phyloP scores from a whole-genome alignment of 2,329 filamentous ascomycete genomes.

The Pleoardoris graminearum region DNA sequence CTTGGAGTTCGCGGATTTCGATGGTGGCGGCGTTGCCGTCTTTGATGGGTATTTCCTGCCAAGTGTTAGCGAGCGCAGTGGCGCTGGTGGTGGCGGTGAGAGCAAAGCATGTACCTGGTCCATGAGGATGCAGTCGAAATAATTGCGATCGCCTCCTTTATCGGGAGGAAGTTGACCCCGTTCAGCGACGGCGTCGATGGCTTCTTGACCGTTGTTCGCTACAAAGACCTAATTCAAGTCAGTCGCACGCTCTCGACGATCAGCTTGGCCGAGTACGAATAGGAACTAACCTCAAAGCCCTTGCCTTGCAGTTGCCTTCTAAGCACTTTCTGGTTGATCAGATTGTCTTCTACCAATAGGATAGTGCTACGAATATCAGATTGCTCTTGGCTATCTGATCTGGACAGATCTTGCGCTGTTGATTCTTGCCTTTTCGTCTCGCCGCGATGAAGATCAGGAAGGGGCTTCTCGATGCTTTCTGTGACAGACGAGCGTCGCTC shows the following conservation, averaged over 20 bases:
- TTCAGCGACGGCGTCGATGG: constrained; percentile 46
- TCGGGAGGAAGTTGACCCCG: constrained; percentile 23
- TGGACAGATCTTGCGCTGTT: constrained; percentile 21
- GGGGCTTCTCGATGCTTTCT: constrained; percentile 11
- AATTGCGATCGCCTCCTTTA: constrained; percentile 26
- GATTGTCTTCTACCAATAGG: constrained; percentile 55
- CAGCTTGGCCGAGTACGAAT: neutral
- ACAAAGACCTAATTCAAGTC: constrained; percentile 26
- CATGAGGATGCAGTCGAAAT: constrained; percentile 50
- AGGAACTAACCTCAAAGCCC: constrained; percentile 42
- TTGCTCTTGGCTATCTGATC: constrained; percentile 23
- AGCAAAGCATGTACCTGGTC: neutral
- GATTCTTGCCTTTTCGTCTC: constrained; percentile 32
- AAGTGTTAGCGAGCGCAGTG: constrained; percentile 31
- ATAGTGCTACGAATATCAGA: constrained; percentile 28
- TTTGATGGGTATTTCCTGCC: constrained; percentile 50
- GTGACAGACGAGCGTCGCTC: constrained; percentile 3
- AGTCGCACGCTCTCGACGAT: neutral
- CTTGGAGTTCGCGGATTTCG: constrained; percentile 46
- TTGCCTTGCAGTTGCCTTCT: constrained; percentile 53
- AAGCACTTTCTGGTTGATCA: constrained; percentile 55
- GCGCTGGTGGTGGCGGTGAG: constrained; percentile 7
- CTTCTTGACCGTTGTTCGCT: constrained; percentile 51
- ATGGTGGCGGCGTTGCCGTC: constrained; percentile 48
- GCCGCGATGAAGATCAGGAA: constrained; percentile 24